Percentiles rank a stretch among this genome's conserved stretches.
These are phyloP conservation scores for Hymenoscyphus linearis DNA, from an alignment of 2,329 filamentous ascomycete genomes.

Conservation along the genomic window DNA sequence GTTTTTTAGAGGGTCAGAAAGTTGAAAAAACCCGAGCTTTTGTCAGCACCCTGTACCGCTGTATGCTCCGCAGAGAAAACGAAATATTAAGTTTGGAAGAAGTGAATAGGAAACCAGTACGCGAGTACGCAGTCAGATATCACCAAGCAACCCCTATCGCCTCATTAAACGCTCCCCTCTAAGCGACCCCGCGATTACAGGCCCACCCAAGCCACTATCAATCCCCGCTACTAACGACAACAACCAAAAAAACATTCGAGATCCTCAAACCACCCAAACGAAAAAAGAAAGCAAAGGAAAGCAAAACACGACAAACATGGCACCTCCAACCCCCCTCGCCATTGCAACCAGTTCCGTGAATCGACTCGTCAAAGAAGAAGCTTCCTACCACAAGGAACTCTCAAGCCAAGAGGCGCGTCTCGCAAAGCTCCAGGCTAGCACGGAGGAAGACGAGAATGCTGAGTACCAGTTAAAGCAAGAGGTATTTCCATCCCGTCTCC, in stretches of 20 bases:
- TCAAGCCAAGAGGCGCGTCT: constrained; percentile 68
- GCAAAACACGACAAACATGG: constrained; percentile 48
- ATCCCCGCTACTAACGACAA: too few species aligned
- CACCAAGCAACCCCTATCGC: too few species aligned
- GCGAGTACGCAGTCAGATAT: too few species aligned
- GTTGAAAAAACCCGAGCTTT: too few species aligned
- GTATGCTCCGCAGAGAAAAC: too few species aligned
- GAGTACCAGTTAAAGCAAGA: constrained; percentile 81
- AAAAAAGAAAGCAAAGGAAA: background rate
- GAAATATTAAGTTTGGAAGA: too few species aligned
- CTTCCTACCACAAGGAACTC: constrained; percentile 83
- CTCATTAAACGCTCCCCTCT: too few species aligned
- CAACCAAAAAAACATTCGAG: background rate
- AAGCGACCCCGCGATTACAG: too few species aligned
- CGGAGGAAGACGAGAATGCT: constrained; percentile 64
- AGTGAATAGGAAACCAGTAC: too few species aligned
- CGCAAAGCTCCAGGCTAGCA: constrained; percentile 47
- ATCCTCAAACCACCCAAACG: background rate
- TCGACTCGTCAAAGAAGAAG: constrained; percentile 87
- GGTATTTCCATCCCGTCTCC: constrained; percentile 45
- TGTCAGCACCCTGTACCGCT: too few species aligned
- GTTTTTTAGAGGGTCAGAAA: too few species aligned
- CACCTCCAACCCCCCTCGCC: constrained; percentile 67
- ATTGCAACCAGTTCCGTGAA: constrained; percentile 76
- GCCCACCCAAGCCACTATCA: too few species aligned